A percentile compares a stretch with the other conserved stretches of the same genome.
Evolutionary conservation across 139 green algal species (phyloP).

Genomic region (Tetradesmus lagerheimii): DNA sequence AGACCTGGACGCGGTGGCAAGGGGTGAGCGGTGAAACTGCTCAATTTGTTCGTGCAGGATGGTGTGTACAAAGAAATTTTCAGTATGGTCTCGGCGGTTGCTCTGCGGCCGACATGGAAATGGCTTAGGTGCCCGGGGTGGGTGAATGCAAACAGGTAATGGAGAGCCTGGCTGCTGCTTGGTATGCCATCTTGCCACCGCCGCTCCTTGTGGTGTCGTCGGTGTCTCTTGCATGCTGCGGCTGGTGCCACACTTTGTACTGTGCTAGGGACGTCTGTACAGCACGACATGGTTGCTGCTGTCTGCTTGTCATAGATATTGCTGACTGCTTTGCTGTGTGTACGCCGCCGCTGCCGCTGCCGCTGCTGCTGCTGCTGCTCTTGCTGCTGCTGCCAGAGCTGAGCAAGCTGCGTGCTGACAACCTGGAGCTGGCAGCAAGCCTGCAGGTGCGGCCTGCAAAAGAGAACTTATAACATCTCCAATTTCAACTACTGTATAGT

Average conservation of each 20-base stretch:
- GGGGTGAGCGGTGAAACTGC: not conserved
- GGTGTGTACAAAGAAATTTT: too few relatives aligned
- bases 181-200: too few relatives aligned
- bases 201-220: too few relatives aligned
- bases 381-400: conserved; percentile 20
- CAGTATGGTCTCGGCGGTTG: too few relatives aligned
- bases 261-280: not conserved
- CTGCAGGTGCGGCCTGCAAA: conserved; percentile 22
- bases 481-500: too few relatives aligned
- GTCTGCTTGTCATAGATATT: not conserved
- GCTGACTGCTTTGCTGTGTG: not conserved
- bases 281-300: not conserved
- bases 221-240: too few relatives aligned
- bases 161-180: too few relatives aligned
- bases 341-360: not conserved
- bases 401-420: conserved; percentile 39
- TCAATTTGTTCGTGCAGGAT: too few relatives aligned
- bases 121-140: too few relatives aligned
- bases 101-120: too few relatives aligned
- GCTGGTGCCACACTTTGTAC: not conserved
- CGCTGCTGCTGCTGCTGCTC: not conserved
- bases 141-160: too few relatives aligned
- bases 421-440: conserved; percentile 43
- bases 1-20: conserved; percentile 4
- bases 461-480: too few relatives aligned